Conservation (phyloP, 495 filamentous ascomycete species). For the Penicillium antarcticum region DNA sequence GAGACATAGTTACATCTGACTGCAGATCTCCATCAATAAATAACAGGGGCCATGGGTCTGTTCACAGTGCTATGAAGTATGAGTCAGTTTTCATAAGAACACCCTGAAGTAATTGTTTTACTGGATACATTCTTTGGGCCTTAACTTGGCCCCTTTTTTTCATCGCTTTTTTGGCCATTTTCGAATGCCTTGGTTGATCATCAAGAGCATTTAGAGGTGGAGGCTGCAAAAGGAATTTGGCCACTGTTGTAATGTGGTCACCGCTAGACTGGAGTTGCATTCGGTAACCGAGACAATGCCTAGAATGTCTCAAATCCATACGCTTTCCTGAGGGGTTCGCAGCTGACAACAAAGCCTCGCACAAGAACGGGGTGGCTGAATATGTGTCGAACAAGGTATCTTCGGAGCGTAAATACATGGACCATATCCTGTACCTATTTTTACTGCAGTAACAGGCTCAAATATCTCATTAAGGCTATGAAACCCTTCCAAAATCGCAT, state of each 20-base stretch:
- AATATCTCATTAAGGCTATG: constrained; percentile 5
- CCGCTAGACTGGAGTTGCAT: neutral
- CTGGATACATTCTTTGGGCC: no score
- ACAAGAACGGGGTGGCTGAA: neutral
- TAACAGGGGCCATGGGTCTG: no score
- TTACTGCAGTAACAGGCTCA: neutral
- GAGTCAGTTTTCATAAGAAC: no score
- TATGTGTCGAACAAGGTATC: neutral
- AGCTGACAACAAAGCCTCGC: neutral
- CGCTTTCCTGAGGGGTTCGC: neutral
- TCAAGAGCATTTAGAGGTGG: no score
- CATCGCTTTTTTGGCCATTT: no score
- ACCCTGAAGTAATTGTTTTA: no score
- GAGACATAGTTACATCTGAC: constrained; percentile 32
- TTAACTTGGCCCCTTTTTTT: no score
- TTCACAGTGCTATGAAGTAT: no score
- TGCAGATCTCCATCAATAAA: constrained; percentile 7
- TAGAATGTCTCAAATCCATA: neutral
- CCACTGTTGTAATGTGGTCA: no score
- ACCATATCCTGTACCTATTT: neutral
- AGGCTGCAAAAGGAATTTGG: no score
- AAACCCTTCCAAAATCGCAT: neutral
- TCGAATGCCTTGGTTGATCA: no score
- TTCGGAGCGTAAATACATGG: neutral
- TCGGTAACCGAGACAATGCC: neutral